Conservation (phyloP, 2,329 filamentous ascomycete genomes). For the Metarhizium humberi region DNA sequence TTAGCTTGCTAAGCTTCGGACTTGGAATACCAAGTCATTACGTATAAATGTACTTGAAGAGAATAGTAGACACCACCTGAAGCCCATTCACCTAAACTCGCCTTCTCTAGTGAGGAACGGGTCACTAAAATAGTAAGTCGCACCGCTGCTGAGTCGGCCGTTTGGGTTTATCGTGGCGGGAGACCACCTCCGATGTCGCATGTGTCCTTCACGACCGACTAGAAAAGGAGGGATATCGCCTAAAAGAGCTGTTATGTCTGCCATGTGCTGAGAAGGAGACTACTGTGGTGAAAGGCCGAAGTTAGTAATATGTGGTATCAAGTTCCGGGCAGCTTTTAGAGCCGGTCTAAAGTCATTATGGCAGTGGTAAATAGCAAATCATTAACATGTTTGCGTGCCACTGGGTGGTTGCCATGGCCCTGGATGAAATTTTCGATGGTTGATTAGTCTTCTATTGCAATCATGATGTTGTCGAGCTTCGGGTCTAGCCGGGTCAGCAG, state of each 20-base stretch:
- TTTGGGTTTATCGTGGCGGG: neutral
- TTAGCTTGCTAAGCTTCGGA: neutral
- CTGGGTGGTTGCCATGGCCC: constrained; percentile 5
- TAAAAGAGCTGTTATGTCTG: neutral
- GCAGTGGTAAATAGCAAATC: constrained; percentile 9
- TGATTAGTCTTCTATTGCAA: constrained; percentile 13
- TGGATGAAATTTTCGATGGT: constrained; percentile 11
- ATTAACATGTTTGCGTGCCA: constrained; percentile 7
- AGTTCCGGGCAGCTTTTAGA: neutral
- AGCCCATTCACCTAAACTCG: neutral
- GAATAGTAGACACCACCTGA: neutral
- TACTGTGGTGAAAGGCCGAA: constrained; percentile 8
- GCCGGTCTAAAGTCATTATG: constrained; percentile 11
- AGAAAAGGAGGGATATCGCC: neutral
- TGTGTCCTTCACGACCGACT: neutral
- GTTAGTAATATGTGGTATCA: constrained; percentile 2
- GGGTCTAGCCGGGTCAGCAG: constrained; percentile 8
- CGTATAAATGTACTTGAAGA: neutral
- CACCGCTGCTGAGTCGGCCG: neutral
- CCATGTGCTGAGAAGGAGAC: constrained; percentile 10
- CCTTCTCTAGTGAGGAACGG: neutral
- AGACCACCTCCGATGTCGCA: neutral
- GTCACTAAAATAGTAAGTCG: neutral
- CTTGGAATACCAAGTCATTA: neutral
- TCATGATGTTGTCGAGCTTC: constrained; percentile 15